Evolutionary conservation across 2,329 filamentous ascomycete species (phyloP).

Genomic region (Graphiopsis chlorocephala): DNA sequence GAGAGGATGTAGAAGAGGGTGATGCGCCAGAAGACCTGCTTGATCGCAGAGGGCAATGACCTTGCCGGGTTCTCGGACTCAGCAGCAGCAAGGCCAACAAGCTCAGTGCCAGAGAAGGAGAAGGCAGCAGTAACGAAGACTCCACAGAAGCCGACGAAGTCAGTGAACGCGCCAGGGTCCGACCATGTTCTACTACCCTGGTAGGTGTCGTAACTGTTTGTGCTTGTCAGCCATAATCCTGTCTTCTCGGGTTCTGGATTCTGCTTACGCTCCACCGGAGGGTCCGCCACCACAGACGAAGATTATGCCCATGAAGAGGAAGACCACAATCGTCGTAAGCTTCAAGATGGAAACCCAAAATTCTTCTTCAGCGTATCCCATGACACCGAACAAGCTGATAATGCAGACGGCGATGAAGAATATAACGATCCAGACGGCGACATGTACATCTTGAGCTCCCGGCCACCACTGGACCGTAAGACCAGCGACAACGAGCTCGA

Average conservation of each 20-base stretch:
- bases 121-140: slow-evolving; percentile 66
- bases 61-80: slow-evolving; percentile 51
- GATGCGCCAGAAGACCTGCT: slow-evolving; percentile 34
- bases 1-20: slow-evolving; percentile 32
- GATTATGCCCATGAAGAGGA: slow-evolving; percentile 61
- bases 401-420: slow-evolving; percentile 72
- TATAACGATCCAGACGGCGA: slow-evolving; percentile 75
- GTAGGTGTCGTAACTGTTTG: slow-evolving; percentile 10
- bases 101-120: slow-evolving; percentile 60
- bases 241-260: no score
- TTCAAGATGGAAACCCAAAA: slow-evolving; percentile 31
- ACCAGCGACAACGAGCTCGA: slow-evolving; percentile 29
- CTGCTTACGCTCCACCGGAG: slow-evolving; percentile 24
- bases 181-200: slow-evolving; percentile 36
- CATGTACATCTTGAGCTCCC: slow-evolving; percentile 46
- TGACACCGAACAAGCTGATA: slow-evolving; percentile 84
- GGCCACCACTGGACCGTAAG: slow-evolving; percentile 30
- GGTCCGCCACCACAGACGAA: slow-evolving; percentile 59
- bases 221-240: slow-evolving; percentile 39
- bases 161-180: slow-evolving; percentile 40
- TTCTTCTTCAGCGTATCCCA: slow-evolving; percentile 44
- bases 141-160: slow-evolving; percentile 63
- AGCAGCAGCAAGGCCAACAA: slow-evolving; percentile 51
- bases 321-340: slow-evolving; percentile 51
- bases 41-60: slow-evolving; percentile 34